These are phyloP conservation scores for Halophytophthora polymorphica DNA, from an alignment of 352 stramenopile genomes.

Conservation along the genomic window DNA sequence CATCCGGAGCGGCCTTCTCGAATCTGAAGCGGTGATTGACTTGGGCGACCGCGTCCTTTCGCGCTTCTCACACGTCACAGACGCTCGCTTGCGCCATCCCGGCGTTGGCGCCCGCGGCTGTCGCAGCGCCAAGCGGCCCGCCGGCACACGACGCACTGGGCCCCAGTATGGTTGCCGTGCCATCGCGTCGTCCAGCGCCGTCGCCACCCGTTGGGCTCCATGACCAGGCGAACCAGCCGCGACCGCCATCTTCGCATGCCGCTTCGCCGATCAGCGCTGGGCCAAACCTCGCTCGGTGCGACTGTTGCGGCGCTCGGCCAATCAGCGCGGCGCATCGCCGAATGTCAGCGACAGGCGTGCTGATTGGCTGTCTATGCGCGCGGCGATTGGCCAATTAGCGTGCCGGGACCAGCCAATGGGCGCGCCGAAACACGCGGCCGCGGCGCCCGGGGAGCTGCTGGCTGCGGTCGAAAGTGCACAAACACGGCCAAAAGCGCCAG, in stretches of 20 bases:
- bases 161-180: background rate
- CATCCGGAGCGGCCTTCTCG: no score
- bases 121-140: background rate
- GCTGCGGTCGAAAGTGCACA: no score
- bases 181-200: background rate
- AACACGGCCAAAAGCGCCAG: conserved; percentile 1
- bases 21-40: no score
- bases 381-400: conserved; percentile 5
- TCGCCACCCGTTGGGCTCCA: background rate
- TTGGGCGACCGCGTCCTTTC: no score
- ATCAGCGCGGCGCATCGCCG: background rate
- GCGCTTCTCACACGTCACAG: no score
- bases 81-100: background rate
- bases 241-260: no score
- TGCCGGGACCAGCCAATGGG: conserved; percentile 1
- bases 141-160: background rate
- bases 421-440: background rate
- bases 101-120: background rate
- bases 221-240: no score
- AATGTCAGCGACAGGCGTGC: background rate
- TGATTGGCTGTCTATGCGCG: background rate
- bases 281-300: background rate
- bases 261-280: no score
- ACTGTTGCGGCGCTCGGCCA: background rate
- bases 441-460: background rate